Percentiles rank a stretch among this genome's conserved stretches.
Evolutionary conservation across 495 filamentous ascomycete genomes (phyloP).

Genomic region (Penicillium argentinense): DNA sequence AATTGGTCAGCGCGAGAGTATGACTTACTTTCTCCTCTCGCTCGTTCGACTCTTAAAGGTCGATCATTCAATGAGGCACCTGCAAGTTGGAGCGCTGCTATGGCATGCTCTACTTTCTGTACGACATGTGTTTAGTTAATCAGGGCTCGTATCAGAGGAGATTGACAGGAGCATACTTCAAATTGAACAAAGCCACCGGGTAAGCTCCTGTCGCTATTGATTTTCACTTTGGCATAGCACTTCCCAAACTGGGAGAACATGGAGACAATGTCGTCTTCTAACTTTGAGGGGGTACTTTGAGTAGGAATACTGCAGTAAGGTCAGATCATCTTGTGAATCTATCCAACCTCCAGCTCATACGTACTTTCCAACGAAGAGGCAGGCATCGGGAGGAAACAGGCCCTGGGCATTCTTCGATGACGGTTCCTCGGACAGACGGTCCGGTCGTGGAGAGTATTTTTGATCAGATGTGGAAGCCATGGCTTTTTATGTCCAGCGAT

Average conservation of each 20-base stretch:
- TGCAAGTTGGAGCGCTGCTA: slow-evolving; percentile 3
- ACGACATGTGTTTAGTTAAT: background rate
- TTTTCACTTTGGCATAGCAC: slow-evolving; percentile 25
- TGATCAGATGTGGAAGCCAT: slow-evolving; percentile 4
- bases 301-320: slow-evolving; percentile 8
- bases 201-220: slow-evolving; percentile 16
- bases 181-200: slow-evolving; percentile 26
- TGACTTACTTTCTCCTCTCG: slow-evolving; percentile 20
- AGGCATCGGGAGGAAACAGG: slow-evolving; percentile 25
- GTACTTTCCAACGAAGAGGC: slow-evolving; percentile 29
- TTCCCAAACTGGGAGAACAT: slow-evolving; percentile 11
- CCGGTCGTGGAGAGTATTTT: slow-evolving; percentile 17
- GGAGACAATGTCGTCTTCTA: slow-evolving; percentile 9
- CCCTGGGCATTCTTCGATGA: slow-evolving; percentile 26
- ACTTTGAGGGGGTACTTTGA: slow-evolving; percentile 13
- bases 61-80: slow-evolving; percentile 11
- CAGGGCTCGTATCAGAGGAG: background rate
- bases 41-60: slow-evolving; percentile 16
- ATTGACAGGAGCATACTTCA: slow-evolving; percentile 17
- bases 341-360: no score
- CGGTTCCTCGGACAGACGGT: slow-evolving; percentile 20
- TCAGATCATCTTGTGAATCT: background rate
- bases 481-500: no score
- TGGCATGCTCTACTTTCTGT: slow-evolving; percentile 15
- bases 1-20: background rate